These are phyloP conservation scores for Fusarium nurragi DNA, from an alignment of 2,329 filamentous ascomycete species.

Conservation along the genomic window DNA sequence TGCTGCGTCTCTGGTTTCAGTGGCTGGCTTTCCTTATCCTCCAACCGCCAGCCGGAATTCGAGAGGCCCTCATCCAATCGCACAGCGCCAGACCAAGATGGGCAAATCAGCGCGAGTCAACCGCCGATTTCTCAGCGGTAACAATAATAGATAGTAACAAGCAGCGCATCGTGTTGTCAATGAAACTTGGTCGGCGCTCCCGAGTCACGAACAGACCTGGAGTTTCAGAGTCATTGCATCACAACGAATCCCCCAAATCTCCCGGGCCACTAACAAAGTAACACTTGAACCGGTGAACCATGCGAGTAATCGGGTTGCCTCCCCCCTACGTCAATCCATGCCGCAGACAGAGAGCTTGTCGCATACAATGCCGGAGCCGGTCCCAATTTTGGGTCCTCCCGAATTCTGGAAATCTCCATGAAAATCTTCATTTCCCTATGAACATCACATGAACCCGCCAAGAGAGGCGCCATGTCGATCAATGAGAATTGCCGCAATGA, in stretches of 20 bases:
- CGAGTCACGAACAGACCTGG: slow-evolving; percentile 18
- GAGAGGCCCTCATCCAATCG: slow-evolving; percentile 34
- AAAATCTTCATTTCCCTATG: slow-evolving; percentile 33
- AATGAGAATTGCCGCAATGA: not conserved
- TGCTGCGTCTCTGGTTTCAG: slow-evolving; percentile 14
- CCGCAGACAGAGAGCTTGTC: slow-evolving; percentile 12
- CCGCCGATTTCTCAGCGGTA: slow-evolving; percentile 31
- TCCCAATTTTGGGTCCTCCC: slow-evolving; percentile 9
- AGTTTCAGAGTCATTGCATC: slow-evolving; percentile 41
- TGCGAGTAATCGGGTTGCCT: slow-evolving; percentile 38
- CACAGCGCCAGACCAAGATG: slow-evolving; percentile 1
- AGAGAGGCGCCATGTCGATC: slow-evolving; percentile 7
- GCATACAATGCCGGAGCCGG: slow-evolving; percentile 8
- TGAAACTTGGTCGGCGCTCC: slow-evolving; percentile 23
- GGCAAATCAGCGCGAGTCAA: slow-evolving; percentile 21
- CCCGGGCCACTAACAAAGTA: slow-evolving; percentile 1
- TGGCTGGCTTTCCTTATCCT: slow-evolving; percentile 30
- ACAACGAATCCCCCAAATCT: slow-evolving; percentile 30
- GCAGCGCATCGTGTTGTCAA: not conserved
- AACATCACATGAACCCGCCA: not conserved
- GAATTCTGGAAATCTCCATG: slow-evolving; percentile 13
- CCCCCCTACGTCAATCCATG: slow-evolving; percentile 38
- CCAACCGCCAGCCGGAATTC: slow-evolving; percentile 40
- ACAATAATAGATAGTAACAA: slow-evolving; percentile 18
- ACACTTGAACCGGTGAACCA: slow-evolving; percentile 34